Conservation (phyloP, 768 basidiomycete species). For the Mycena epipterygia region DNA sequence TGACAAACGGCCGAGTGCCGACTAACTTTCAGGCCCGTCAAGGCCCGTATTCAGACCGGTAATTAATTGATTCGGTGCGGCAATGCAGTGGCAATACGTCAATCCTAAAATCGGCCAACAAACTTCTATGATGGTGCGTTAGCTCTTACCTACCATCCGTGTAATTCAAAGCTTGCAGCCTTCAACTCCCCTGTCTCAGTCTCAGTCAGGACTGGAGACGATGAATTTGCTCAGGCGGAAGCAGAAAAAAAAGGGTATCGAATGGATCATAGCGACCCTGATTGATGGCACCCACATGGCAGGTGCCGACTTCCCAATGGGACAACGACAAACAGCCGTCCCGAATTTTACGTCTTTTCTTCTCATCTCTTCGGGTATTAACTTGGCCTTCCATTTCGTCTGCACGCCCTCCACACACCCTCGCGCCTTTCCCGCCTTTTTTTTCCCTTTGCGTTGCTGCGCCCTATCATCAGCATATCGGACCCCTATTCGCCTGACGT, state of each 20-base stretch:
- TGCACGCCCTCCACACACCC: background rate
- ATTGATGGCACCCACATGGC: background rate
- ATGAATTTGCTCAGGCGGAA: background rate
- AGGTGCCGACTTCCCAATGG: background rate
- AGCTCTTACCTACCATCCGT: too few species aligned
- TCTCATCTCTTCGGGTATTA: background rate
- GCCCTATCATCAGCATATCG: background rate
- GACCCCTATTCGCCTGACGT: background rate
- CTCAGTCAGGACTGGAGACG: too few species aligned
- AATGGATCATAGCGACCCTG: background rate
- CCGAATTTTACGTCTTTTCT: background rate
- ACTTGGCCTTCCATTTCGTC: background rate
- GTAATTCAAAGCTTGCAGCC: too few species aligned
- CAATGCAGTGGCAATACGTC: too few species aligned
- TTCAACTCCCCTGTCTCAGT: background rate
- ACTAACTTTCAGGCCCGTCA: too few species aligned
- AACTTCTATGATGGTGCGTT: too few species aligned
- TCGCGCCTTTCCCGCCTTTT: background rate
- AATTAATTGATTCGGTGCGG: too few species aligned
- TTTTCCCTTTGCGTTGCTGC: background rate
- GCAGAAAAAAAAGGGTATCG: background rate
- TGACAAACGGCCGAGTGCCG: too few species aligned
- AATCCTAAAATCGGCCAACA: too few species aligned
- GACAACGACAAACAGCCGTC: background rate
- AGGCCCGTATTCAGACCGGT: too few species aligned